Evolutionary conservation across 441 rosid genomes (phyloP), one percentile per base, ranked within the genome.

Genomic region (Eutrema salsugineum): DNA sequence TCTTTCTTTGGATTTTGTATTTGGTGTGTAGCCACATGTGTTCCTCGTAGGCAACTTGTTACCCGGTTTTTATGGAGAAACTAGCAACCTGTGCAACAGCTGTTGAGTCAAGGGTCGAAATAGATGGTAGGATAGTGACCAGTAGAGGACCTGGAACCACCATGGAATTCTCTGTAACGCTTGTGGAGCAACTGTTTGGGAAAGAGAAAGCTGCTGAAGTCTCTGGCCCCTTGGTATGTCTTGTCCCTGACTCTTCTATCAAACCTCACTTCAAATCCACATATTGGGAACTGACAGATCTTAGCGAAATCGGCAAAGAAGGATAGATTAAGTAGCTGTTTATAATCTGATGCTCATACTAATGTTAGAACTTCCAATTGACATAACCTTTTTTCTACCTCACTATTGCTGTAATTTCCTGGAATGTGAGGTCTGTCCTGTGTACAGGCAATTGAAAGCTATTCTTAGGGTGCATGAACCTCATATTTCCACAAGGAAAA

Each of bases 81-180:
- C 71, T 91, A 60, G 78, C 84, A 32, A 70, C 92, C 14, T 80
- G 72, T 71, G 97, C 86, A 11, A 75, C 63, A 22, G 79, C 97
- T 56, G 97, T 91, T 35, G 97, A 90, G 72, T 87, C 97, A 27
- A 86, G 99, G 72, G 99, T 94, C 60, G 91, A 91, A 57, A 77
- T 76, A 62, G 99, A 94, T 72, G 95, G 97, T 22, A 78, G 65
- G 63, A 83, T 81, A 39, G 84, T 94, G 15, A 94, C 99, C 12
- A 94, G 97, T 74, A 87, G 96, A 48, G 97, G 95, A 24, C 97
- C 99, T 49, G 97, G 97, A 67, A 94, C 97, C 63, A 88, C 97
- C 20, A 84, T 94, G 91, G 95, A 94, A 77, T 94, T 86, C 82
- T 85, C 97, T 51, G 85, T 94, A 36, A 79, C 87, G 11, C 81